Percentiles rank a stretch among this genome's conserved stretches.
Conservation (phyloP, 495 filamentous ascomycete genomes). For the Ramalina peruviana region DNA sequence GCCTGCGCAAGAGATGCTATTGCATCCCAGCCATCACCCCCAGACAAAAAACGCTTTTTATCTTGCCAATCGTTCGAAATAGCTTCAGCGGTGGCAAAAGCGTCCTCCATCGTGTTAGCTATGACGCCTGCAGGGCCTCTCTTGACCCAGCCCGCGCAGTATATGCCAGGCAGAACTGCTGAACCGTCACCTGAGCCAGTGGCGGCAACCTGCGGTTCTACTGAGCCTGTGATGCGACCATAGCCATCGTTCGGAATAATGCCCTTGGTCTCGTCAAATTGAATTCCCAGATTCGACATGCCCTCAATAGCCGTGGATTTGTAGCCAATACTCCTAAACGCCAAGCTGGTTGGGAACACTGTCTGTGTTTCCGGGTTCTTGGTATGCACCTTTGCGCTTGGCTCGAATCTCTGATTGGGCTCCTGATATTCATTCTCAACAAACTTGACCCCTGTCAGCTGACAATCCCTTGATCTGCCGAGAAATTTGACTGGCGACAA, state of each 20-base stretch:
- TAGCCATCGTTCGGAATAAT: slow-evolving; percentile 74
- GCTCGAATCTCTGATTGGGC: slow-evolving; percentile 28
- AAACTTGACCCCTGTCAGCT: slow-evolving; percentile 30
- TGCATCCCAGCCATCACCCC: slow-evolving; percentile 59
- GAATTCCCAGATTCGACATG: slow-evolving; percentile 60
- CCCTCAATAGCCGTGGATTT: slow-evolving; percentile 64
- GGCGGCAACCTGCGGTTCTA: background rate
- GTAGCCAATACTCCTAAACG: slow-evolving; percentile 89
- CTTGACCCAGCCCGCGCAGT: slow-evolving; percentile 95
- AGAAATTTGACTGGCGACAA: slow-evolving; percentile 57
- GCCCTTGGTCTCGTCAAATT: slow-evolving; percentile 58
- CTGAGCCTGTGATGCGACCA: slow-evolving; percentile 44
- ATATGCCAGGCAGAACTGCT: slow-evolving; percentile 55
- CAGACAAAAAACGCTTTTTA: slow-evolving; percentile 31
- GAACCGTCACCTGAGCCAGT: slow-evolving; percentile 25
- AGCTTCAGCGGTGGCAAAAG: slow-evolving; percentile 74
- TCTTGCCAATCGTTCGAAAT: slow-evolving; percentile 56
- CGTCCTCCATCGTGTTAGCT: slow-evolving; percentile 90
- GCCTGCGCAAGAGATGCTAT: slow-evolving; percentile 40
- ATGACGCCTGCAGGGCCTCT: slow-evolving; percentile 91
- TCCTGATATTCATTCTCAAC: slow-evolving; percentile 42
- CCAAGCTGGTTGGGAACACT: slow-evolving; percentile 44
- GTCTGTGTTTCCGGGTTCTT: slow-evolving; percentile 29
- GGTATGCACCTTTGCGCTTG: slow-evolving; percentile 28
- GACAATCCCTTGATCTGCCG: background rate